Percentiles rank a stretch among this genome's conserved stretches.
phyloP scores from a whole-genome alignment of 208 protist genomes.

The Phytomonas francai region DNA sequence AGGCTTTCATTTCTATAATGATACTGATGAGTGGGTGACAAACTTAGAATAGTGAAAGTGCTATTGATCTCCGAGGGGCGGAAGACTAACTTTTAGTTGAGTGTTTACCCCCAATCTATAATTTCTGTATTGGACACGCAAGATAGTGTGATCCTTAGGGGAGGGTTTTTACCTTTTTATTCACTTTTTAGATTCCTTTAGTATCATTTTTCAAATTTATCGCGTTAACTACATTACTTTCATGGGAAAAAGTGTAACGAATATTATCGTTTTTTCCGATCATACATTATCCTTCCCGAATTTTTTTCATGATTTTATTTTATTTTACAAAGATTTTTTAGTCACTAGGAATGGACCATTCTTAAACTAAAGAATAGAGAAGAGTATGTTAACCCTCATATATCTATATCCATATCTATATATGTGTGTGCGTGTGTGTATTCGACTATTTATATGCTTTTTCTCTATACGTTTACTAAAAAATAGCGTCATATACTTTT shows the following conservation, averaged over 20 bases:
- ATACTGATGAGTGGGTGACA: no score
- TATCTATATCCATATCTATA: neutral
- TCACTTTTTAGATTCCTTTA: neutral
- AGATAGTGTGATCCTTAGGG: neutral
- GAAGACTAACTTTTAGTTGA: neutral
- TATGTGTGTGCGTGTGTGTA: neutral
- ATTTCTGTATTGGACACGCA: neutral
- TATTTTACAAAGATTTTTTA: constrained; percentile 8
- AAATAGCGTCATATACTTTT: neutral
- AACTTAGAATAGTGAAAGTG: neutral
- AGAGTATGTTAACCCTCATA: neutral
- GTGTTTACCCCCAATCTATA: neutral
- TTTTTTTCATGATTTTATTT: neutral
- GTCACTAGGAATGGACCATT: neutral
- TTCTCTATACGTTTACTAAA: neutral
- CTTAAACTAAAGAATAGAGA: neutral
- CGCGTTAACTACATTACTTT: neutral
- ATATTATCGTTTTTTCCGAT: neutral
- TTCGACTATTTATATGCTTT: neutral
- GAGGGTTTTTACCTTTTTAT: neutral
- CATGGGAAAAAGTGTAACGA: neutral
- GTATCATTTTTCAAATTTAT: neutral
- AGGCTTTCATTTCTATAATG: no score
- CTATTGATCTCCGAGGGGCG: neutral
- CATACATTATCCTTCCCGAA: no score